A percentile compares a stretch with the other conserved stretches of the same genome.
These are phyloP conservation scores for Rhodotorula graminis DNA, from an alignment of 768 basidiomycete species.

Conservation along the genomic window DNA sequence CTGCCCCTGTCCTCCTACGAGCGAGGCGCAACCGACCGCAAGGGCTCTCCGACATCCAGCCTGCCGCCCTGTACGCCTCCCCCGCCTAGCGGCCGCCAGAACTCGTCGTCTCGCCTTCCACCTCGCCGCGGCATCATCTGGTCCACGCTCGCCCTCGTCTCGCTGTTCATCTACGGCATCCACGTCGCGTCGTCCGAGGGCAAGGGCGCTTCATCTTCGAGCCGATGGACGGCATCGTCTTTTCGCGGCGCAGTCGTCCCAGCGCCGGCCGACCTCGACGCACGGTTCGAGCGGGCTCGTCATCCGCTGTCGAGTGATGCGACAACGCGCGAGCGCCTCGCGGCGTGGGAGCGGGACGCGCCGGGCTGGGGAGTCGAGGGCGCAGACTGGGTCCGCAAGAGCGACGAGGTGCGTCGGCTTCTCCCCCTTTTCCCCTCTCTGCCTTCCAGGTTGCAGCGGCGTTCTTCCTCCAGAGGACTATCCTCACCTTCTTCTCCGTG, in stretches of 20 bases:
- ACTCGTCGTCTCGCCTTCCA: too few species aligned
- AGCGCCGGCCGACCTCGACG: neutral
- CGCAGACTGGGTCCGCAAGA: slow-evolving; percentile 27
- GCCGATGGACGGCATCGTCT: too few species aligned
- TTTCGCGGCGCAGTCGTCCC: too few species aligned
- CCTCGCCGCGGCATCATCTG: neutral
- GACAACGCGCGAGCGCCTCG: neutral
- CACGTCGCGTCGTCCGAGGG: neutral
- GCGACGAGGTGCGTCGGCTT: slow-evolving; percentile 6
- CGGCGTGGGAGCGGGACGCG: slow-evolving; percentile 21
- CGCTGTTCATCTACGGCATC: neutral
- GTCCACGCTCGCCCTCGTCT: neutral
- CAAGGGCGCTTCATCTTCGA: too few species aligned
- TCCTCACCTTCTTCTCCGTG: too few species aligned
- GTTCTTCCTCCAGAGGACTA: too few species aligned
- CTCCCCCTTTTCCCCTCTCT: neutral
- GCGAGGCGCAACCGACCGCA: too few species aligned
- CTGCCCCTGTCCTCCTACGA: too few species aligned
- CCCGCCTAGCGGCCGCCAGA: too few species aligned
- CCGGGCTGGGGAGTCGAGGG: slow-evolving; percentile 11
- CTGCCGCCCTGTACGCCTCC: too few species aligned
- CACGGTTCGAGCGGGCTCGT: neutral
- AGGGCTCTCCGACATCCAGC: too few species aligned
- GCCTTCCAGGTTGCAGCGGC: too few species aligned
- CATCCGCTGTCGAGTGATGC: neutral